phyloP scores from a whole-genome alignment of 2,329 filamentous ascomycete genomes.

The Colletotrichum cordylinicola region DNA sequence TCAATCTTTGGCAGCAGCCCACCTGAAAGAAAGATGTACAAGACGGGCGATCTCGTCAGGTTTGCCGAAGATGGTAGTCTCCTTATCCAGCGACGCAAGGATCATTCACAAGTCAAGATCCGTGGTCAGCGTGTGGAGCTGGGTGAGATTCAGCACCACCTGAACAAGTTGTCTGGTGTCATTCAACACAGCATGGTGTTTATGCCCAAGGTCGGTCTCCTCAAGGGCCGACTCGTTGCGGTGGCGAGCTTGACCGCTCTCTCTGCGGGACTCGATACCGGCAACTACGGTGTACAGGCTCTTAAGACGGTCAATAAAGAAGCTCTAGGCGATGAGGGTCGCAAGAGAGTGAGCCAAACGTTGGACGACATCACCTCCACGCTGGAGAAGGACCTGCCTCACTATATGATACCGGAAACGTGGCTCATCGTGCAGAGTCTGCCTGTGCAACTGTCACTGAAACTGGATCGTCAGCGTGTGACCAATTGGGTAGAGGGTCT shows the following conservation, averaged over 20 bases:
- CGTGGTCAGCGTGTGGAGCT: slow-evolving; percentile 18
- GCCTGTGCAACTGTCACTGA: slow-evolving; percentile 24
- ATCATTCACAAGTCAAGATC: slow-evolving; percentile 25
- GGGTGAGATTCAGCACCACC: slow-evolving; percentile 7
- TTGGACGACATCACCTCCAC: background rate
- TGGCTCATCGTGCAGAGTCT: slow-evolving; percentile 21
- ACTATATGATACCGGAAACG: slow-evolving; percentile 27
- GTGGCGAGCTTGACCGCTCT: background rate
- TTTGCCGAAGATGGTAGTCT: slow-evolving; percentile 14
- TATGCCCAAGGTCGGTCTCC: background rate
- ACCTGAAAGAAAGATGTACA: slow-evolving; percentile 7
- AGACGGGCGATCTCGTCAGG: slow-evolving; percentile 18
- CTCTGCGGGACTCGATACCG: background rate
- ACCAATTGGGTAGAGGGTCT: background rate
- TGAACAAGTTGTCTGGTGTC: background rate
- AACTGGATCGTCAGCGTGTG: slow-evolving; percentile 21
- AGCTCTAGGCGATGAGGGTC: background rate
- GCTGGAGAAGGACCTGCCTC: slow-evolving; percentile 13
- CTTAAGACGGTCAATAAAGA: background rate
- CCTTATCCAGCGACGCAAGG: slow-evolving; percentile 22
- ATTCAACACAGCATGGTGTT: background rate
- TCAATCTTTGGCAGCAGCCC: background rate
- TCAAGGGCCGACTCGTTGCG: background rate
- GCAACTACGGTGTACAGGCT: background rate
- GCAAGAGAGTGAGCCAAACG: background rate